Evolutionary conservation across 2,329 filamentous ascomycete genomes (phyloP).

Genomic region (Xylaria sp.): DNA sequence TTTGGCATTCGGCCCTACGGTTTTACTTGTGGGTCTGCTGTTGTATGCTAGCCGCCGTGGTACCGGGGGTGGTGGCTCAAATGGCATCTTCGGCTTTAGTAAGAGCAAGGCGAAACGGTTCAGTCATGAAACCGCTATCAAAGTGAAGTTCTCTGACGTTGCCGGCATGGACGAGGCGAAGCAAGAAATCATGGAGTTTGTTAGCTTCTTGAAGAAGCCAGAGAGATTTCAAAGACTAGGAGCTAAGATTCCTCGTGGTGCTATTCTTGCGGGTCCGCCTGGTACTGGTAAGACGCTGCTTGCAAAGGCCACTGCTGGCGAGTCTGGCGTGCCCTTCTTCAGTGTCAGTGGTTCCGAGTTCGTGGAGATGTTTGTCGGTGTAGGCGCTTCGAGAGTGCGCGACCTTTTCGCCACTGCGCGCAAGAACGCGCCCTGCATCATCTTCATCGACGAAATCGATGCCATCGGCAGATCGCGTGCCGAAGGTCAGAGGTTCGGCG

Average conservation of each 20-base stretch:
- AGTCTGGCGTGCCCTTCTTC: conserved; percentile 97
- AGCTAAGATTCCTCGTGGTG: conserved; percentile 96
- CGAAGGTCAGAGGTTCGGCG: conserved; percentile 81
- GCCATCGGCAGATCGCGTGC: conserved; percentile 92
- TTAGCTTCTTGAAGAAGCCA: conserved; percentile 94
- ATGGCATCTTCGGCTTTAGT: conserved; percentile 93
- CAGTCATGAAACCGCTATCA: conserved; percentile 95
- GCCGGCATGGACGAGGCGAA: conserved; percentile 99
- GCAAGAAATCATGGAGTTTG: conserved; percentile 98
- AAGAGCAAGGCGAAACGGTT: conserved; percentile 97
- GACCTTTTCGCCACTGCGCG: conserved; percentile 94
- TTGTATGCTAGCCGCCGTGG: conserved; percentile 80
- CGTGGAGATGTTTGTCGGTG: conserved; percentile 99
- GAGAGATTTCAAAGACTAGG: conserved; percentile 92
- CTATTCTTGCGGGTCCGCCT: conserved; percentile 95
- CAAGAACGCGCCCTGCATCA: conserved; percentile 97
- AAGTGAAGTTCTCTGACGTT: conserved; percentile 96
- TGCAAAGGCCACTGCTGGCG: conserved; percentile 96
- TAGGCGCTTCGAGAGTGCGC: conserved; percentile 92
- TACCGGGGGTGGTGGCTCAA: conserved; percentile 71
- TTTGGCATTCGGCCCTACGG: conserved; percentile 82
- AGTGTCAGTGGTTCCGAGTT: conserved; percentile 99
- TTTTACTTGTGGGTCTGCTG: conserved; percentile 85
- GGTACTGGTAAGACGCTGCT: conserved; percentile 98
- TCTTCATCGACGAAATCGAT: conserved; percentile 99